Conservation (phyloP, 805 yeast species). For the Candida ipomoeae region DNA sequence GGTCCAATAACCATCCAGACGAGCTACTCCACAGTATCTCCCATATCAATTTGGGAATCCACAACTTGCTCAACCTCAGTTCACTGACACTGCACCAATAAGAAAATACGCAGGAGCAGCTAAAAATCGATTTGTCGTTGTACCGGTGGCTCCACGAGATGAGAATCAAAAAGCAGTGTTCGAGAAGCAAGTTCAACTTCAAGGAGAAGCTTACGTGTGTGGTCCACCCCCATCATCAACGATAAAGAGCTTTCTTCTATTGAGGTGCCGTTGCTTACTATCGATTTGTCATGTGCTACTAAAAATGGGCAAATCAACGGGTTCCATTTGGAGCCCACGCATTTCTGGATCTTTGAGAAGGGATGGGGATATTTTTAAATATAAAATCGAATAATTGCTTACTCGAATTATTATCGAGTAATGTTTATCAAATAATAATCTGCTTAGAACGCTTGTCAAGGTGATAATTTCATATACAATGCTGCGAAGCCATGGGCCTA, state of each 20-base stretch:
- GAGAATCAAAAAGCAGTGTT: constrained; percentile 32
- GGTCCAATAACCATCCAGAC: constrained; percentile 11
- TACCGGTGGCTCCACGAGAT: constrained; percentile 34
- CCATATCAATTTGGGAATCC: constrained; percentile 16
- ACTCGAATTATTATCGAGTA: too few relatives aligned
- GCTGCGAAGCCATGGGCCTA: not conserved
- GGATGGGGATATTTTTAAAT: constrained; percentile 40
- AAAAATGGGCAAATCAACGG: constrained; percentile 36
- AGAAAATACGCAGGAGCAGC: constrained; percentile 18
- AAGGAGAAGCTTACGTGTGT: constrained; percentile 19
- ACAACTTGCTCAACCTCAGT: constrained; percentile 11
- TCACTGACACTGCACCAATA: constrained; percentile 6
- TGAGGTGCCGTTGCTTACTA: constrained; percentile 29
- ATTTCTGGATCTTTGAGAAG: constrained; percentile 37
- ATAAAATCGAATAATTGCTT: constrained; percentile 13
- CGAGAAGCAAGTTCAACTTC: constrained; percentile 14
- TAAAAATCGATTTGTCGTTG: constrained; percentile 27
- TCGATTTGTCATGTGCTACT: constrained; percentile 32
- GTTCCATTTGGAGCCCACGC: constrained; percentile 23
- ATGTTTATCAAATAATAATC: too few relatives aligned
- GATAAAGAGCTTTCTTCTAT: constrained; percentile 38
- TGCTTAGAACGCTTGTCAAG: too few relatives aligned
- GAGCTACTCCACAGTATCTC: constrained; percentile 11
- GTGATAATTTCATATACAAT: not conserved
- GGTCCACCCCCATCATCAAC: constrained; percentile 34